A percentile compares a stretch with the other conserved stretches of the same genome.
Evolutionary conservation across 805 yeast genomes (phyloP).

Genomic region (Crinitomyces ghanaensis): DNA sequence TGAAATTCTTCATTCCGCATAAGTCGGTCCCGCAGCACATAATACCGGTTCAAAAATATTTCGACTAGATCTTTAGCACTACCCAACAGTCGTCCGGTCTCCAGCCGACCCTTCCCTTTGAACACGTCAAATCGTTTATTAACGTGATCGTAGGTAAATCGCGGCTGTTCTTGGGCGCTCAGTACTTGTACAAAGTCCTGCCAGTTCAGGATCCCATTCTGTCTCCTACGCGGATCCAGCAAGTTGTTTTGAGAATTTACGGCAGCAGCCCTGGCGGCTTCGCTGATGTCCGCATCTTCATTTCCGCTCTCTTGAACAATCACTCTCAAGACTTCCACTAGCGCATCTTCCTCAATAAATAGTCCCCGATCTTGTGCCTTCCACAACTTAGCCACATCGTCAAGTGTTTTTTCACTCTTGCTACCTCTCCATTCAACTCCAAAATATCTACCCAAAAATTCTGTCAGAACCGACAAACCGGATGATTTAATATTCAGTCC

Average conservation of each 20-base stretch:
- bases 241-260: background rate
- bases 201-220: constrained; percentile 37
- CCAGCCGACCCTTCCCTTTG: constrained; percentile 8
- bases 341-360: constrained; percentile 68
- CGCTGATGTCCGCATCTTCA: background rate
- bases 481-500: constrained; percentile 83
- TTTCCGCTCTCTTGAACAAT: constrained; percentile 20
- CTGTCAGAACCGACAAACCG: constrained; percentile 64
- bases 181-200: constrained; percentile 57
- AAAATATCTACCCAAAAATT: constrained; percentile 60
- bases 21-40: constrained; percentile 56
- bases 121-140: constrained; percentile 47
- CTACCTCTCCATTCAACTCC: constrained; percentile 81
- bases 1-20: constrained; percentile 69
- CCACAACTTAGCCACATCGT: constrained; percentile 73
- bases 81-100: constrained; percentile 17
- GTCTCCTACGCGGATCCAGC: background rate
- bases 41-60: constrained; percentile 37
- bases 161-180: constrained; percentile 53
- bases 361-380: constrained; percentile 80
- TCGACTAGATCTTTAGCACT: constrained; percentile 14
- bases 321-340: constrained; percentile 54
- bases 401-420: constrained; percentile 51
- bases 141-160: constrained; percentile 46
- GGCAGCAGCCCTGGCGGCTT: no score